These are phyloP conservation scores for Cutaneotrichosporon cutaneum DNA, from an alignment of 1,284 basidiomycete species.

Conservation along the genomic window DNA sequence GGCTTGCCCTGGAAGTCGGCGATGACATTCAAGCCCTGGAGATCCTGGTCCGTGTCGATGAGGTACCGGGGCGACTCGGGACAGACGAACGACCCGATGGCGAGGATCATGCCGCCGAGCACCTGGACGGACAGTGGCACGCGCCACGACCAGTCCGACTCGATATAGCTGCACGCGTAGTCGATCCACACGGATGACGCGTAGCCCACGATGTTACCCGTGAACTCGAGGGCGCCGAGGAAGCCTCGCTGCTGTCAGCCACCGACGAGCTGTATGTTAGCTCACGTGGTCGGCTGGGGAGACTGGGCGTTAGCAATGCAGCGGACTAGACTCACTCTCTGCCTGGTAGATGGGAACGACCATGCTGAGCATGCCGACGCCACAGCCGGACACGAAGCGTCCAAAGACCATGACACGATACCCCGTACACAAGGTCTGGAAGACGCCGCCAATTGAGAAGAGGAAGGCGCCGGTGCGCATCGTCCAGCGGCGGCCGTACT, in stretches of 20 bases:
- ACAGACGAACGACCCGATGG: slow-evolving; percentile 77
- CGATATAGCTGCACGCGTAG: slow-evolving; percentile 86
- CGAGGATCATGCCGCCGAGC: slow-evolving; percentile 79
- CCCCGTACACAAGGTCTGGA: slow-evolving; percentile 84
- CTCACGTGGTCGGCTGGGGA: slow-evolving; percentile 88
- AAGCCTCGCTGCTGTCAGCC: slow-evolving; percentile 62
- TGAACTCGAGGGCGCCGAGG: slow-evolving; percentile 95
- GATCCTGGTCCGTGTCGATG: slow-evolving; percentile 83
- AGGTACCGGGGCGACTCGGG: slow-evolving; percentile 95
- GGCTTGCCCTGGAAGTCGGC: slow-evolving; percentile 87
- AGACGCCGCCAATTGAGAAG: slow-evolving; percentile 82
- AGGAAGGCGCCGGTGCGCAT: slow-evolving; percentile 81
- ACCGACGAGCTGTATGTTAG: too few species aligned
- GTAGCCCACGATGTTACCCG: slow-evolving; percentile 89
- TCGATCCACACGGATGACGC: slow-evolving; percentile 95
- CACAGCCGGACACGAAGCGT: slow-evolving; percentile 83
- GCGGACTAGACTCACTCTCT: slow-evolving; percentile 20
- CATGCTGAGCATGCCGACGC: slow-evolving; percentile 89
- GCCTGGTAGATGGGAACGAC: slow-evolving; percentile 91
- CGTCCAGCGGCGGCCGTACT: slow-evolving; percentile 81
- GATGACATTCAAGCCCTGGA: slow-evolving; percentile 81
- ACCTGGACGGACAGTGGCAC: slow-evolving; percentile 83
- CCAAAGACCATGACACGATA: slow-evolving; percentile 85
- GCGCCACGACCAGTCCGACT: slow-evolving; percentile 78
- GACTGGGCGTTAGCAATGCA: slow-evolving; percentile 67